A percentile compares a stretch with the other conserved stretches of the same genome.
Conservation (phyloP, 805 yeast genomes). For the Pichia membranifaciens region DNA sequence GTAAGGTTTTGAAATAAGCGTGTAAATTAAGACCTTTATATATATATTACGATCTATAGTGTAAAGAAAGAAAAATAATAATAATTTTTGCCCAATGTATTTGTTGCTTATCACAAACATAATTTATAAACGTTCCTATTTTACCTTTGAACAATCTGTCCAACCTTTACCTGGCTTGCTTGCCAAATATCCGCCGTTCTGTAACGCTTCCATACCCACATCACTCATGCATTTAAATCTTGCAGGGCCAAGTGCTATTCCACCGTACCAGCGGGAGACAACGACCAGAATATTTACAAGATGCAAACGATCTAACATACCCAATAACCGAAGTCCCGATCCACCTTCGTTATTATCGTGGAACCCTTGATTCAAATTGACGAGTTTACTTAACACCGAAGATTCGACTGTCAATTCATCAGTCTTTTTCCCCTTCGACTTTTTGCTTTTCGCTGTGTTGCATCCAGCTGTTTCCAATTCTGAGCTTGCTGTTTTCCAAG, state of each 20-base stretch:
- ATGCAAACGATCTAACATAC: constrained; percentile 44
- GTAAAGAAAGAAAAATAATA: neutral
- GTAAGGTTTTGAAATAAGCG: constrained; percentile 89
- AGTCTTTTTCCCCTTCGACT: too few relatives aligned
- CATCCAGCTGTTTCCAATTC: neutral
- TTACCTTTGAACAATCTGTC: constrained; percentile 13
- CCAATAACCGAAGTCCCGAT: constrained; percentile 57
- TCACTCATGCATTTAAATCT: constrained; percentile 63
- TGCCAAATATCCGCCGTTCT: constrained; percentile 30
- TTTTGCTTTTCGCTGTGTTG: neutral
- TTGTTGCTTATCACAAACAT: too few relatives aligned
- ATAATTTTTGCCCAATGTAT: neutral
- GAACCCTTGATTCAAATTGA: constrained; percentile 47
- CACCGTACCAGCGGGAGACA: constrained; percentile 81
- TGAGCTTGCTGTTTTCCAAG: constrained; percentile 54
- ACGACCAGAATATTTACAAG: constrained; percentile 54
- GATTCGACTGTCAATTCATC: neutral
- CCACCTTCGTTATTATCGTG: constrained; percentile 72
- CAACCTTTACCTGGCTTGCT: constrained; percentile 8
- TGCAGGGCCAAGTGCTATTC: constrained; percentile 64
- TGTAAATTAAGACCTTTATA: constrained; percentile 1
- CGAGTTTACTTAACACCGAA: constrained; percentile 17
- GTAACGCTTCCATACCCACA: constrained; percentile 48
- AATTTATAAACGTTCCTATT: neutral
- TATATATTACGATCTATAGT: neutral